Evolutionary conservation across 345 rosid species (phyloP).

Genomic region (Euclidium syriacum): DNA sequence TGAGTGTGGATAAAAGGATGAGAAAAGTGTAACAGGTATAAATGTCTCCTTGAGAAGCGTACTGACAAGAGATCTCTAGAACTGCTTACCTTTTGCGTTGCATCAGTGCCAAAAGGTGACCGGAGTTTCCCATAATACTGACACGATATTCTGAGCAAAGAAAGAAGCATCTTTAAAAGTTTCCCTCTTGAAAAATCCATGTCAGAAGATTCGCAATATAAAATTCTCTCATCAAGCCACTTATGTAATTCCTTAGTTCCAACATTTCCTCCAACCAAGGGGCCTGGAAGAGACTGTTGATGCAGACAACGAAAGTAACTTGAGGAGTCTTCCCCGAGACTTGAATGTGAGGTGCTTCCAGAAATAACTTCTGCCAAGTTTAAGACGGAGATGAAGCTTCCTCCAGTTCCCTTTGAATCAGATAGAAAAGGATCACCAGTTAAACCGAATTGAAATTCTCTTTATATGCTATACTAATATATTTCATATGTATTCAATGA

Average conservation of each 20-base stretch:
- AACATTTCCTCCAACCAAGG: constrained; percentile 88
- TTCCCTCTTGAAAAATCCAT: constrained; percentile 57
- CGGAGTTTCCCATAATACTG: constrained; percentile 97
- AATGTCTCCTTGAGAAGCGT: not conserved
- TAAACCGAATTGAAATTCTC: not conserved
- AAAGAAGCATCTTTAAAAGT: constrained; percentile 65
- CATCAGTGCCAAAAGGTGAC: constrained; percentile 82
- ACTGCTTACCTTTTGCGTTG: constrained; percentile 50
- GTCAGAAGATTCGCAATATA: constrained; percentile 48
- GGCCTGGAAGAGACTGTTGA: constrained; percentile 85
- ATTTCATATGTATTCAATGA: not conserved
- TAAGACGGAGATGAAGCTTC: constrained; percentile 56
- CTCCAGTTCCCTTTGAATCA: constrained; percentile 50
- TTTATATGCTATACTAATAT: not conserved
- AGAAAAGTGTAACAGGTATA: not conserved
- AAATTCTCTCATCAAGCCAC: constrained; percentile 92
- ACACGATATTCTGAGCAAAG: constrained; percentile 82
- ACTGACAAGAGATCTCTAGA: not conserved
- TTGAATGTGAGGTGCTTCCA: constrained; percentile 37
- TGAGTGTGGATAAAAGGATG: constrained; percentile 6
- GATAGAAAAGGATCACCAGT: constrained; percentile 29
- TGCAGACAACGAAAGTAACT: constrained; percentile 65
- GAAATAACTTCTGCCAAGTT: constrained; percentile 69
- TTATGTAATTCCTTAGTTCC: constrained; percentile 86
- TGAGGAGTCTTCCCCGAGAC: constrained; percentile 36